Percentiles rank a stretch among this genome's conserved stretches.
phyloP scores from a whole-genome alignment of 768 basidiomycete species.

The Leccinellum albellum region DNA sequence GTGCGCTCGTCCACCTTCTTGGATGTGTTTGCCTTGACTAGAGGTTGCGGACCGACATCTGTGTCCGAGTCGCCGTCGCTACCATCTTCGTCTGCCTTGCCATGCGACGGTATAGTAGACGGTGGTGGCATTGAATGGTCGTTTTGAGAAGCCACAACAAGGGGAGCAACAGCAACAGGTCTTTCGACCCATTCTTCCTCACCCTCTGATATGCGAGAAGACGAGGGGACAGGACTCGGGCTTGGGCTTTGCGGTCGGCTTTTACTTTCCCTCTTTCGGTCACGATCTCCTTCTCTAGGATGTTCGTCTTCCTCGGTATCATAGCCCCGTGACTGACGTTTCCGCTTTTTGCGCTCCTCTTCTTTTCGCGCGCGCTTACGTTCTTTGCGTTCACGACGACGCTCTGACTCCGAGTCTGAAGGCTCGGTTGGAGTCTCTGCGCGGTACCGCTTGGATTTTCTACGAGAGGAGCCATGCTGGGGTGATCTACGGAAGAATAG shows the following conservation, averaged over 20 bases:
- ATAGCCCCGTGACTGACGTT: slow-evolving; percentile 34
- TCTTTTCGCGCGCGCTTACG: slow-evolving; percentile 52
- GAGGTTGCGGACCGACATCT: slow-evolving; percentile 79
- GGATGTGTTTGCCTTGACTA: slow-evolving; percentile 37
- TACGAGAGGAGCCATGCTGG: slow-evolving; percentile 47
- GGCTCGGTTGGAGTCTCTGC: slow-evolving; percentile 42
- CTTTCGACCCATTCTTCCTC: slow-evolving; percentile 74
- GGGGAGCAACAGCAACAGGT: slow-evolving; percentile 29
- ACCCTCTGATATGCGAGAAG: slow-evolving; percentile 33
- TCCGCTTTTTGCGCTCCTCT: slow-evolving; percentile 39
- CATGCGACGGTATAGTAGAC: slow-evolving; percentile 14
- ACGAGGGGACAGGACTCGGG: slow-evolving; percentile 32
- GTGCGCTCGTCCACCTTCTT: slow-evolving; percentile 75
- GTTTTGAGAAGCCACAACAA: slow-evolving; percentile 22
- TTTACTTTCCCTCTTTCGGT: slow-evolving; percentile 30
- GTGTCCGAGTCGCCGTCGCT: slow-evolving; percentile 50
- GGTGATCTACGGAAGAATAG: slow-evolving; percentile 45
- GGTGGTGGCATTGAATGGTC: slow-evolving; percentile 25
- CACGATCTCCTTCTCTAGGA: slow-evolving; percentile 20
- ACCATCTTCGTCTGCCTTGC: slow-evolving; percentile 30
- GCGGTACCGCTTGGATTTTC: slow-evolving; percentile 57
- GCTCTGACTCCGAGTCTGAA: slow-evolving; percentile 54
- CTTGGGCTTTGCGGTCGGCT: slow-evolving; percentile 34
- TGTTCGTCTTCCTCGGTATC: slow-evolving; percentile 36
- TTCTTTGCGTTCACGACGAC: slow-evolving; percentile 58